A percentile compares a stretch with the other conserved stretches of the same genome.
Conservation (phyloP, 1,139 yeast species). For the Kodamaea fungicola region DNA sequence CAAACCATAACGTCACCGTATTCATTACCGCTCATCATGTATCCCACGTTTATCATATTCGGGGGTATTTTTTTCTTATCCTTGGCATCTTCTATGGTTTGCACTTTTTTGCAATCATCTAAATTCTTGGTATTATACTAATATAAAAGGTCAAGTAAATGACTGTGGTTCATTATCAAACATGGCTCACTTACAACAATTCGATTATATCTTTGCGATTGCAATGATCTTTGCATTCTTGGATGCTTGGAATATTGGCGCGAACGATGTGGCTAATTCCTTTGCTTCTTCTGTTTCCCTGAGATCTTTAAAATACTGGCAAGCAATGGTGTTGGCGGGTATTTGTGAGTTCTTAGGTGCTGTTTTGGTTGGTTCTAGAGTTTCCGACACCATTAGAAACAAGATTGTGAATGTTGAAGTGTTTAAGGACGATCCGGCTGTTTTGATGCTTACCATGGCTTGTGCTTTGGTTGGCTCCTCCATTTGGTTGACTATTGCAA, state of each 20-base stretch:
- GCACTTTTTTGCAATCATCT: conserved; percentile 7
- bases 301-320: conserved; percentile 66
- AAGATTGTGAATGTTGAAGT: conserved; percentile 53
- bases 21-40: no score
- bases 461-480: conserved; percentile 79
- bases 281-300: conserved; percentile 75
- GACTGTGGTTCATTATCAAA: not conserved
- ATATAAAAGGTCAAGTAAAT: conserved; percentile 2
- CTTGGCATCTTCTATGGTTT: conserved; percentile 3
- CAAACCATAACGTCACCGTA: no score
- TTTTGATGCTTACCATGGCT: conserved; percentile 70
- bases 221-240: conserved; percentile 70
- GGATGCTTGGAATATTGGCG: conserved; percentile 84
- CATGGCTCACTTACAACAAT: conserved; percentile 45
- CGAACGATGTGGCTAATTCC: conserved; percentile 80
- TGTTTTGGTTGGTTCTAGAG: conserved; percentile 67
- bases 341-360: conserved; percentile 73
- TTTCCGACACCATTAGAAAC: conserved; percentile 64
- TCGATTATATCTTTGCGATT: conserved; percentile 64
- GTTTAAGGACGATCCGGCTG: conserved; percentile 59
- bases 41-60: no score
- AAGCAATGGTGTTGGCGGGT: conserved; percentile 69
- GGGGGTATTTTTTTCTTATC: not conserved
- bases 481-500: conserved; percentile 65
- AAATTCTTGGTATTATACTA: conserved; percentile 9